Base-by-base conservation (phyloP, 805 yeast genomes). In the Saccharomycopsis sp. region DNA sequence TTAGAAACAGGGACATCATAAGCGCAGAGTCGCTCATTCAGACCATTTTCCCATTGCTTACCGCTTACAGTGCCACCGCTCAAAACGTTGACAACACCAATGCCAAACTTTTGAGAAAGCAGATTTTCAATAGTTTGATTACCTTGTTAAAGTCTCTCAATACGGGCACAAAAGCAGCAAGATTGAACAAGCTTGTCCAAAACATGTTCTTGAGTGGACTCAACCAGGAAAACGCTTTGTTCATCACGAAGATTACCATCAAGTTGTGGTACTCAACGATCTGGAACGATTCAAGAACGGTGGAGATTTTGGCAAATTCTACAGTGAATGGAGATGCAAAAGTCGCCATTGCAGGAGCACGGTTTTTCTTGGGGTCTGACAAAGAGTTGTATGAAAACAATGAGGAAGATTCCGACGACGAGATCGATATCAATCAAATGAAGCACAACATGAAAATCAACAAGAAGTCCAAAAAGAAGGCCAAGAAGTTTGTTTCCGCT, bases 191-290 rank as follows among this genome's bases (percentile, higher is more conserved):
- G 56, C 77, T 87, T 9, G 84, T 96, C 1, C 98, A 92, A 61
- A 96, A 97, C 0, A 62, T 92, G 36, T 71, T 94, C 39, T 89
- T 92, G 68, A 85, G 84, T 52, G 66, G 89, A 49, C 65, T 92
- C 34, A 95, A 86, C 50, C 63, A 44, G 16, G 78, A 83, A 58
- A 76, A 82, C 45, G 96, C 96, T 27, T 64, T 92, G 18, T 92
- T 97, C 96, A 96, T 97, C 5, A 84, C 96, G 2, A 88, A 86
- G 54, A 65, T 92, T 43, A 87, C 96, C 4, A 74, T 97, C 57
- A 97, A 92, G 60, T 66, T 92, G 38, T 92, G 99, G 99, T 75
- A 95, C 65, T 73, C 97, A 57, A 95, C 95, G 55, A 83, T 92
- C 44, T 92, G 99, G 99, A 96, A 87, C 59, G 99, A 92, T 59